A percentile compares a stretch with the other conserved stretches of the same genome.
Evolutionary conservation across 1,139 yeast genomes (phyloP).

Genomic region (Protomyces inundatus): DNA sequence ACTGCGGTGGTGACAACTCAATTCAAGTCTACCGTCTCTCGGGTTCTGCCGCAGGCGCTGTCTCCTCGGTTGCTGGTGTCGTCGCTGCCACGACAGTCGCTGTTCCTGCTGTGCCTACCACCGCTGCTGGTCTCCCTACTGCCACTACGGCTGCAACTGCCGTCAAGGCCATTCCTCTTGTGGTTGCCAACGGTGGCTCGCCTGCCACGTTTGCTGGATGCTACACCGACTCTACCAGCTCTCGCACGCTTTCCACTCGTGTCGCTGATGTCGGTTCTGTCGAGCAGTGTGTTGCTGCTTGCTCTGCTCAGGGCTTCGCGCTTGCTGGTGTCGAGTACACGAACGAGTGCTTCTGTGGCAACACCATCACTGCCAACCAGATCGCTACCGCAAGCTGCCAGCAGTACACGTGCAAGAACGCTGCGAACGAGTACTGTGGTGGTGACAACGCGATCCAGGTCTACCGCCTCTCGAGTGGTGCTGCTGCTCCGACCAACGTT

Average conservation of each 20-base stretch:
- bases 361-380: conserved; percentile 9
- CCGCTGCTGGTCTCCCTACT: background rate
- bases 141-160: background rate
- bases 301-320: background rate
- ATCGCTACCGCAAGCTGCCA: conserved; percentile 10
- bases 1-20: background rate
- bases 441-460: conserved; percentile 20
- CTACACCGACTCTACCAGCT: background rate
- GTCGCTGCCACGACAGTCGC: background rate
- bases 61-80: background rate
- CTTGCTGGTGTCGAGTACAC: background rate
- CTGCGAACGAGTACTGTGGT: conserved; percentile 9
- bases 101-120: background rate
- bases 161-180: background rate
- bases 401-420: conserved; percentile 24
- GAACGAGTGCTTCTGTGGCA: conserved; percentile 16
- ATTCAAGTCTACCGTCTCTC: background rate
- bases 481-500: background rate
- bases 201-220: background rate
- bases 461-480: conserved; percentile 8
- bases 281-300: background rate
- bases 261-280: background rate
- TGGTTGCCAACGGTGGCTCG: background rate
- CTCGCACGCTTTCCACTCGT: background rate
- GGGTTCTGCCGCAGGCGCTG: background rate